Evolutionary conservation across 2,329 filamentous ascomycete genomes (phyloP).

Genomic region (Akanthomyces muscarius): DNA sequence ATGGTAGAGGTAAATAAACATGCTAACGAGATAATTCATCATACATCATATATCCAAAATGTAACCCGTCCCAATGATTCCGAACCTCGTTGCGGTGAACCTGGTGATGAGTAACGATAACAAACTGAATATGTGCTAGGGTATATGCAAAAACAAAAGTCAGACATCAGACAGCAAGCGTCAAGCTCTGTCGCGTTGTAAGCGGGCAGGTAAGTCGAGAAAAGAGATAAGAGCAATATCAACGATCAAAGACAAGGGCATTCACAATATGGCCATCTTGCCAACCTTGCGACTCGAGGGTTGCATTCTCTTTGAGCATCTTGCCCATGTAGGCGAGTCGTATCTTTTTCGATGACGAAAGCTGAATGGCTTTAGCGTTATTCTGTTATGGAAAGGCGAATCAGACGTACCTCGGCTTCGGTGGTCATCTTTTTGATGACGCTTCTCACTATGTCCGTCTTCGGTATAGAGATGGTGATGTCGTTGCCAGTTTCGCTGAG

Average conservation of each 20-base stretch:
- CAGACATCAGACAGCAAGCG: slow-evolving; percentile 1
- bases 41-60: background rate
- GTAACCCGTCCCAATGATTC: background rate
- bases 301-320: slow-evolving; percentile 64
- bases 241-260: slow-evolving; percentile 61
- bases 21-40: background rate
- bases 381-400: background rate
- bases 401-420: slow-evolving; percentile 55
- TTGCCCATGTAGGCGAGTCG: slow-evolving; percentile 78
- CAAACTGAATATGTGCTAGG: slow-evolving; percentile 5
- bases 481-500: slow-evolving; percentile 66
- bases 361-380: slow-evolving; percentile 35
- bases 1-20: background rate
- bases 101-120: background rate
- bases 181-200: slow-evolving; percentile 5
- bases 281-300: slow-evolving; percentile 70
- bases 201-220: background rate
- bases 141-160: slow-evolving; percentile 7
- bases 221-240: slow-evolving; percentile 20
- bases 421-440: slow-evolving; percentile 61
- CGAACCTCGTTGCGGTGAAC: background rate
- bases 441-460: slow-evolving; percentile 59
- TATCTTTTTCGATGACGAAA: slow-evolving; percentile 56
- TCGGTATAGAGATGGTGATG: slow-evolving; percentile 53
- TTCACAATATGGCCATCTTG: slow-evolving; percentile 71